Percentiles rank a stretch among this genome's conserved stretches.
These are phyloP conservation scores for Debaryomyces fabryi DNA, from an alignment of 1,139 yeast genomes.

Conservation along the genomic window DNA sequence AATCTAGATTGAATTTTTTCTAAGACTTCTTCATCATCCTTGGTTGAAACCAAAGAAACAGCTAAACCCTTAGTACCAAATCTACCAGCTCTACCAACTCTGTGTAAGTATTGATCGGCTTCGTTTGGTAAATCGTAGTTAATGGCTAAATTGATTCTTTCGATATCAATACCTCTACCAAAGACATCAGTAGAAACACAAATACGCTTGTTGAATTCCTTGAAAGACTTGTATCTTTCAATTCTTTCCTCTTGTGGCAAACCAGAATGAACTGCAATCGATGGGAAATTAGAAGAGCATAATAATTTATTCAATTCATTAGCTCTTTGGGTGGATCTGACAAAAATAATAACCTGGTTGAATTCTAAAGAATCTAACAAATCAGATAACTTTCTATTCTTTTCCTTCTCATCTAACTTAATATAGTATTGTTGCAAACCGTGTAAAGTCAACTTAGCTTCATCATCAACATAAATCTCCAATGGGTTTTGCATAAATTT, in stretches of 20 bases:
- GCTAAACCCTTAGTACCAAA: constrained; percentile 99
- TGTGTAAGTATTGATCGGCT: constrained; percentile 97
- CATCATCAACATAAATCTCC: constrained; percentile 97
- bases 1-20: constrained; percentile 95
- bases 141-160: constrained; percentile 96
- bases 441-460: constrained; percentile 94
- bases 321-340: constrained; percentile 90
- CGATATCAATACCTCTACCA: constrained; percentile 99
- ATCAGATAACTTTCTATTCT: constrained; percentile 91
- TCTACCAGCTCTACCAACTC: constrained; percentile 99
- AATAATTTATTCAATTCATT: constrained; percentile 87
- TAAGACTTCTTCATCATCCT: constrained; percentile 87
- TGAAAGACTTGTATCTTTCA: constrained; percentile 92
- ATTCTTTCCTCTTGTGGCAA: constrained; percentile 98
- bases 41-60: constrained; percentile 82
- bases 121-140: constrained; percentile 90
- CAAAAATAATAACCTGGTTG: constrained; percentile 97
- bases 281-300: constrained; percentile 94
- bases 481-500: constrained; percentile 98
- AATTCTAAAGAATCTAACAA: constrained; percentile 92
- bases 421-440: constrained; percentile 97
- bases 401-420: constrained; percentile 87
- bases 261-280: constrained; percentile 95
- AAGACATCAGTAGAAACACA: constrained; percentile 98
- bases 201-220: constrained; percentile 97